Evolutionary conservation across 257 asterid species (phyloP).

Genomic region (Ocimum tenuiflorum): DNA sequence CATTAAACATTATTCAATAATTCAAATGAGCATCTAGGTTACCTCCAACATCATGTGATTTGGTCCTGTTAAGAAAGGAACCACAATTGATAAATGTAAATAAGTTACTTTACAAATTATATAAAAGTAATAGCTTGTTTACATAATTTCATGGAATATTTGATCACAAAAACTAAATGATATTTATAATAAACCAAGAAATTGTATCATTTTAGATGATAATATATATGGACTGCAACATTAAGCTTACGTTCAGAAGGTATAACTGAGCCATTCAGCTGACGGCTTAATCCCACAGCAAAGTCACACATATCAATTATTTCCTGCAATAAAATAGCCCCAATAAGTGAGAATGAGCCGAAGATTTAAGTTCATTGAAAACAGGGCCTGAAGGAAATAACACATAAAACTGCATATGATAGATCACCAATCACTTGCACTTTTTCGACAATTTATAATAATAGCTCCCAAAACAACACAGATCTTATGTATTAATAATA

Average conservation of each 20-base stretch:
- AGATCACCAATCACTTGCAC: neutral
- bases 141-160: neutral
- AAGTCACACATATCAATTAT: constrained; percentile 98
- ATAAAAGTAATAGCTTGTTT: neutral
- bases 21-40: constrained; percentile 24
- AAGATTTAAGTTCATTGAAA: neutral
- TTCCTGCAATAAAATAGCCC: constrained; percentile 54
- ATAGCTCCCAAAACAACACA: too few relatives aligned
- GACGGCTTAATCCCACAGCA: constrained; percentile 98
- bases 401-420: neutral
- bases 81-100: constrained; percentile 3
- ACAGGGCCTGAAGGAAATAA: neutral
- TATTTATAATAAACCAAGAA: neutral
- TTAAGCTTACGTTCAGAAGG: constrained; percentile 91
- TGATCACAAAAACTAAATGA: neutral
- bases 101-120: neutral
- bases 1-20: neutral
- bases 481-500: too few relatives aligned
- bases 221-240: neutral
- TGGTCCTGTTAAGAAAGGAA: constrained; percentile 61
- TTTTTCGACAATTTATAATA: too few relatives aligned
- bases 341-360: constrained; percentile 12
- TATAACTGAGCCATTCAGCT: constrained; percentile 89
- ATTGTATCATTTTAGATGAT: neutral
- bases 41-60: constrained; percentile 99